Conservation (phyloP, 139 green algal genomes). For the Volvox reticuliferus region DNA sequence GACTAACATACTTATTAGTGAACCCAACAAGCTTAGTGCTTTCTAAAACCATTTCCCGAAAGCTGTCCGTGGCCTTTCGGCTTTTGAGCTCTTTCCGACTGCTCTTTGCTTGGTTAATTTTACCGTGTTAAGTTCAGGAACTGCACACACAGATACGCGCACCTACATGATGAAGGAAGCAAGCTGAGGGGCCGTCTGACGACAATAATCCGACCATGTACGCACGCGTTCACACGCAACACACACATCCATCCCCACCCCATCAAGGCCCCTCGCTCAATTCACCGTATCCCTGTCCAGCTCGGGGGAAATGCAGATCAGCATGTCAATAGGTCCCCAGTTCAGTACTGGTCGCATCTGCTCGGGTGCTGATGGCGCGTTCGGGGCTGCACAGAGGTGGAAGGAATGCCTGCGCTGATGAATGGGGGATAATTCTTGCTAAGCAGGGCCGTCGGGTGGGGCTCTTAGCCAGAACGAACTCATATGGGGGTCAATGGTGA, state of each 20-base stretch:
- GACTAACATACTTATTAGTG: too few species aligned
- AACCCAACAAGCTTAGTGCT: too few species aligned
- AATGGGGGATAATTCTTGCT: not conserved
- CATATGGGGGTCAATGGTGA: not conserved
- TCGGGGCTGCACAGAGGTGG: not conserved
- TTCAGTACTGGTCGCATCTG: not conserved
- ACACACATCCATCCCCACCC: not conserved
- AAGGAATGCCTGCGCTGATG: not conserved
- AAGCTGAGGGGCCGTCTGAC: not conserved
- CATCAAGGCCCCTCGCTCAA: not conserved
- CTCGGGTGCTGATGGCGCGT: not conserved
- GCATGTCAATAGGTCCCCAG: not conserved
- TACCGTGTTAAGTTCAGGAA: not conserved
- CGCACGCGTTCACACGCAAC: not conserved
- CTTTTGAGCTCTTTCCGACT: too few species aligned
- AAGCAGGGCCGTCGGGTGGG: not conserved
- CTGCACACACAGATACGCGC: not conserved
- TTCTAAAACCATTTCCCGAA: too few species aligned
- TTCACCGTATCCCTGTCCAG: constrained; percentile 2
- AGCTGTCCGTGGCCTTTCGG: too few species aligned
- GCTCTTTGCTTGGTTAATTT: too few species aligned
- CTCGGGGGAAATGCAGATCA: constrained; percentile 27
- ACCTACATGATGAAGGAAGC: not conserved
- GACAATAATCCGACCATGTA: not conserved
- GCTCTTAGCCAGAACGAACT: not conserved